Base-by-base conservation (phyloP, 208 protist species). In the Crithidia fasciculata region DNA sequence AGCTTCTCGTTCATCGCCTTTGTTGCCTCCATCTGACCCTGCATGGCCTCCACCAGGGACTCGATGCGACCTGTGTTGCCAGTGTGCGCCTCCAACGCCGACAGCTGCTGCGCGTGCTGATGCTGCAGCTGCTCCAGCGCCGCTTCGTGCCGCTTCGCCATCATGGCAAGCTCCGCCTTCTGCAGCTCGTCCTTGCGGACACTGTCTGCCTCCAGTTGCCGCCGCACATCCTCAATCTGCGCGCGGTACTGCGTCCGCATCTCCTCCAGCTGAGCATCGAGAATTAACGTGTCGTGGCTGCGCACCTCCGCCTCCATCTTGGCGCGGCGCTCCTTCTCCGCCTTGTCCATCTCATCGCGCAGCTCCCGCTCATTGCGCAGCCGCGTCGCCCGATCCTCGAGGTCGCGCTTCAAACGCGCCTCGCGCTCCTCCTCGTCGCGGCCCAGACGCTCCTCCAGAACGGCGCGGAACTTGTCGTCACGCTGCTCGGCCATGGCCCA, bases 361-460 rank as follows among this genome's bases (percentile, higher is more conserved):
- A 93, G 59, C 64, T 94, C 88, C 28, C 76, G 69, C 63, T 97
- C 93, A 37, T 85, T 82, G 7, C 82, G 81, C 44, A 88, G 57
- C 15, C 94, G 90, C 18, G 72, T 71, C 58, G 85, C 88, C 9
- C 88, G 80, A 47, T 96, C 90, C 50, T 96, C 91, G 6, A 91
- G 68, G 61, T 97, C 91, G n/a, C 90, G 84, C 71, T 85, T 83
- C 2, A 92, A 78, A 2, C 90, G 86, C 15, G 57, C 80, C 72
- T 96, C 93, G 28, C 88, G 89, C 80, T 97, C 90, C 76, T 89
- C 87, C 60, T 95, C 91, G 56, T 96, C 92, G 44, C 80, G 83
- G 49, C 52, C 63, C 53, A 84, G 28, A 15, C 87, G 88, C 41
- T 82, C 65, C 56, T 93, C 88, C 8, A 92, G 53, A 15, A 83